Evolutionary conservation across 2,329 filamentous ascomycete genomes (phyloP).

Genomic region (Colletotrichum endophyticum): DNA sequence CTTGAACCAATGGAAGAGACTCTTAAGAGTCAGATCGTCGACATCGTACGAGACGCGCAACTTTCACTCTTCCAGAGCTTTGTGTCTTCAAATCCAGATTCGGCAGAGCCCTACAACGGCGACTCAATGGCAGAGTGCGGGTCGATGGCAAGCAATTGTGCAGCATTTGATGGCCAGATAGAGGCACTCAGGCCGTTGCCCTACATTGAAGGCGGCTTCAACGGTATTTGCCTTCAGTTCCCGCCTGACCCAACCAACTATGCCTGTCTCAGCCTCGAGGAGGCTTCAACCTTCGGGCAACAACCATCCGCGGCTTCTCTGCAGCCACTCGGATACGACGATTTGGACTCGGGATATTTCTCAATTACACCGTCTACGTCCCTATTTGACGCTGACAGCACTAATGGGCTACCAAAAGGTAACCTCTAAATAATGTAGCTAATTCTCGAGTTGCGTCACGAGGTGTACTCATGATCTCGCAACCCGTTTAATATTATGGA

Average conservation of each 20-base stretch:
- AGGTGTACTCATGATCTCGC: not conserved
- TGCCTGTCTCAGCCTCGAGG: not conserved
- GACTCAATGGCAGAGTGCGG: not conserved
- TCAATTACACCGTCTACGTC: not conserved
- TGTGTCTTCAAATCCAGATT: not conserved
- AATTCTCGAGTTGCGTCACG: not conserved
- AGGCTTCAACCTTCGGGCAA: not conserved
- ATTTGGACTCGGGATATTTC: not conserved
- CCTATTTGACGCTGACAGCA: not conserved
- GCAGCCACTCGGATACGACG: not conserved
- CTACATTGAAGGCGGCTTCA: not conserved
- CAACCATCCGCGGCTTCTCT: not conserved
- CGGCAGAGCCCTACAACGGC: not conserved
- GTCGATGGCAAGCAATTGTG: not conserved
- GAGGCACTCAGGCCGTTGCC: not conserved
- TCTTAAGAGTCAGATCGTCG: not conserved
- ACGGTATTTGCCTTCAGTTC: not conserved
- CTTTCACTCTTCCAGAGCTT: not conserved
- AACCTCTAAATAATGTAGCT: not conserved
- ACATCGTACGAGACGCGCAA: not conserved
- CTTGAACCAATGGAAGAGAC: not conserved
- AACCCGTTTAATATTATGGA: not conserved
- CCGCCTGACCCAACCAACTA: not conserved
- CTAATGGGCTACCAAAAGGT: not conserved
- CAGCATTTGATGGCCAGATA: not conserved